Conservation (phyloP, 805 yeast genomes). For the Metschnikowia picachoensis region DNA sequence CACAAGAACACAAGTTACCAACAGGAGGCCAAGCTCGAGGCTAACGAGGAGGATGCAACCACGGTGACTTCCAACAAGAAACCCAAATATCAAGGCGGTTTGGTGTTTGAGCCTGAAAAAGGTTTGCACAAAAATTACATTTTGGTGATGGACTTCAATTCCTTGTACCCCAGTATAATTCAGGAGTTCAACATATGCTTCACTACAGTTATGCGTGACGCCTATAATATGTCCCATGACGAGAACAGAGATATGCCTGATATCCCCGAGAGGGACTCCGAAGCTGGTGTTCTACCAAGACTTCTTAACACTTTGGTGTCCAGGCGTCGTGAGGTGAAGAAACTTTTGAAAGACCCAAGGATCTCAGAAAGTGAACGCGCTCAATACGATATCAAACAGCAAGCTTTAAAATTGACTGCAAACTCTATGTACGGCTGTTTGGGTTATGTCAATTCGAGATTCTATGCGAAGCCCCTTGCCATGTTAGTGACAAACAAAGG, state of each 20-base stretch:
- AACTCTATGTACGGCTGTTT: conserved; percentile 99
- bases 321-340: conserved; percentile 91
- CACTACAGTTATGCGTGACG: conserved; percentile 80
- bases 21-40: conserved; percentile 31
- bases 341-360: conserved; percentile 70
- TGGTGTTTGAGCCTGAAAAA: conserved; percentile 94
- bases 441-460: conserved; percentile 87
- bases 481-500: conserved; percentile 94
- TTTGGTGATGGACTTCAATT: conserved; percentile 96
- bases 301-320: conserved; percentile 78
- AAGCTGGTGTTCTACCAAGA: conserved; percentile 82
- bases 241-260: conserved; percentile 64
- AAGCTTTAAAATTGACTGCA: conserved; percentile 93
- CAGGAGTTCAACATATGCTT: conserved; percentile 97
- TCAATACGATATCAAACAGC: conserved; percentile 93
- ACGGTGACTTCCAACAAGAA: conserved; percentile 53
- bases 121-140: conserved; percentile 88
- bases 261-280: conserved; percentile 54
- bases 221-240: conserved; percentile 35
- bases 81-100: conserved; percentile 85
- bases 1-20: conserved; percentile 36
- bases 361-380: conserved; percentile 61
- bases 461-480: conserved; percentile 94
- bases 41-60: conserved; percentile 40
- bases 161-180: conserved; percentile 93